Evolutionary conservation across 768 basidiomycete genomes (phyloP).

Genomic region (Leucocoprinus sp.): DNA sequence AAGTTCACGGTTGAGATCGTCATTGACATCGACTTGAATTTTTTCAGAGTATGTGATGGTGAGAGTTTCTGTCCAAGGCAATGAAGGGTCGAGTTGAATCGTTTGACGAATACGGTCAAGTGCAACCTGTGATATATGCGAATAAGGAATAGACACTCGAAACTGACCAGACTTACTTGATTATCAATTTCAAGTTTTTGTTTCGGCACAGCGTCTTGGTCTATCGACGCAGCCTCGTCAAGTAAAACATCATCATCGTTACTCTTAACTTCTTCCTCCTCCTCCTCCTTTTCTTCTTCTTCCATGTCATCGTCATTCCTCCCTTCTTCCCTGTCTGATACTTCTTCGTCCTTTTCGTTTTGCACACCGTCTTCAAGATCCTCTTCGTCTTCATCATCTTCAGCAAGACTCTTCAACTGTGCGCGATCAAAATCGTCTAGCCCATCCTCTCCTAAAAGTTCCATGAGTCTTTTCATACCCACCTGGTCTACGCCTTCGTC

Average conservation of each 20-base stretch:
- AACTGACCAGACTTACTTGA: constrained; percentile 37
- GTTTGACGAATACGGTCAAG: constrained; percentile 74
- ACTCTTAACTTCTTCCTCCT: constrained; percentile 27
- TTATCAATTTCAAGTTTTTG: constrained; percentile 84
- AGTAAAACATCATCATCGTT: constrained; percentile 45
- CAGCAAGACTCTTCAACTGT: constrained; percentile 38
- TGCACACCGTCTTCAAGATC: constrained; percentile 29
- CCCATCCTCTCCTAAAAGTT: constrained; percentile 54
- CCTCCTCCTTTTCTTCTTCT: constrained; percentile 25
- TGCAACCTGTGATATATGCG: constrained; percentile 42
- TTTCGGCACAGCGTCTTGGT: constrained; percentile 74
- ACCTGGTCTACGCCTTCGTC: constrained; percentile 46
- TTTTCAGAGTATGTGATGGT: constrained; percentile 62
- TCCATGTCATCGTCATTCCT: constrained; percentile 40
- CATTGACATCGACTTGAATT: constrained; percentile 70
- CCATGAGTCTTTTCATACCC: constrained; percentile 50
- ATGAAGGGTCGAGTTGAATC: constrained; percentile 63
- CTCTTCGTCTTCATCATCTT: constrained; percentile 19
- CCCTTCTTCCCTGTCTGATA: constrained; percentile 29
- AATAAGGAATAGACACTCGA: background rate
- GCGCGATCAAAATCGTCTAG: constrained; percentile 57
- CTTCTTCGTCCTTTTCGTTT: constrained; percentile 20
- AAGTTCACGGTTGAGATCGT: constrained; percentile 91
- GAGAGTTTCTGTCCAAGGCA: constrained; percentile 84
- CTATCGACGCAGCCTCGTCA: constrained; percentile 65